Base-by-base conservation (phyloP, 495 filamentous ascomycete genomes). In the Neohortaea acidophila region DNA sequence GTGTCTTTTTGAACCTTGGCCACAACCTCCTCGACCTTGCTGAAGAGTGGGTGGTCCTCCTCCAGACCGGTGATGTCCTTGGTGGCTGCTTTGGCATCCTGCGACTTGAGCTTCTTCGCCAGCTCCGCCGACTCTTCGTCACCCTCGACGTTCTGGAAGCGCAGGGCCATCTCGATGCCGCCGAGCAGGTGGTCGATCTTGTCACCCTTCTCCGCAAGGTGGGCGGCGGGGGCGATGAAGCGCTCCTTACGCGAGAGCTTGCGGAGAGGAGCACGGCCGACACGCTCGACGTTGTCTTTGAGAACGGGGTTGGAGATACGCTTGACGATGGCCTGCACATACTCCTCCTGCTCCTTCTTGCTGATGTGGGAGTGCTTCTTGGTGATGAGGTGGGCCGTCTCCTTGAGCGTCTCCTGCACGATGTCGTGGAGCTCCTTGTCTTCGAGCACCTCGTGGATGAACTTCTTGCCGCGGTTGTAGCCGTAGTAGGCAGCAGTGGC, bases 401-500 rank as follows among this genome's bases (percentile, higher is more conserved):
- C 82, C 36, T 69, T 62, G 46, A 94, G 70, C 18, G 76, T 77
- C 34, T 72, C 70, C 39, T 70, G 72, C 25, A 94, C 89, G 38
- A 78, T 72, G 19, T 68, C 64, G 50, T 75, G 70, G 55, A 94
- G 87, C 46, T 69, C 65, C 28, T 62, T 44, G 48, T 79, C 72
- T 21, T 68, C 65, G 36, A 94, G 63, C 10, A 83, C 77, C 41
- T 96, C 87, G 49, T 87, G 81, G 43, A 97, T 84, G 22, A 75
- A 85, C 52, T 69, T 65, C 68, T 89, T 92, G 39, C 78, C 73
- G 24, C 73, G 71, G 55, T 80, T 63, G 66, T 89, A 75, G 29
- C 89, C 89, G 59, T 84, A 85, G 71, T 96, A 97, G 36, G 89
- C 89, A 18, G 87, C 84, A n/a, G 85, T 85, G 33, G 91, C 89